These are phyloP conservation scores for Cucurbita maxima DNA, from an alignment of 306 rosid genomes.

Conservation along the genomic window DNA sequence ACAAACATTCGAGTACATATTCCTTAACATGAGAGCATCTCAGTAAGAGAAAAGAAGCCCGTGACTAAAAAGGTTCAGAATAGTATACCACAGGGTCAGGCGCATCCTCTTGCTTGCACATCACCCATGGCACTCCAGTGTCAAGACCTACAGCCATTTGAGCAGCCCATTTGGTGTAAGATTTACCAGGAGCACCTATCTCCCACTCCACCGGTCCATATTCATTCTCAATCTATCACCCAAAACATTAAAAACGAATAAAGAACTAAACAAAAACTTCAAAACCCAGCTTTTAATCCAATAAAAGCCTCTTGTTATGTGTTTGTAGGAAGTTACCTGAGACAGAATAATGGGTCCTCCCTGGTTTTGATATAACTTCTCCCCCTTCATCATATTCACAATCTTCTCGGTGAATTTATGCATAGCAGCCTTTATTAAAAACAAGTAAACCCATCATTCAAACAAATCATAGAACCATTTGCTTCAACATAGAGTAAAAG, in stretches of 20 bases:
- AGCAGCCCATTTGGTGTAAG: slow-evolving; percentile 81
- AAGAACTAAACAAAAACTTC: not conserved
- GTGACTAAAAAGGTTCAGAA: not conserved
- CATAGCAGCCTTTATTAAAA: slow-evolving; percentile 60
- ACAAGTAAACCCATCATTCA: not conserved
- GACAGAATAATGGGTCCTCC: slow-evolving; percentile 93
- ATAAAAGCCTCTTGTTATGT: not conserved
- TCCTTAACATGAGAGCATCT: not conserved
- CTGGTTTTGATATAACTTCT: slow-evolving; percentile 60
- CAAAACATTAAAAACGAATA: not conserved
- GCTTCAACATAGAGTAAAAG: not conserved
- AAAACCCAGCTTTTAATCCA: slow-evolving; percentile 9
- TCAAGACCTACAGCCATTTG: slow-evolving; percentile 75
- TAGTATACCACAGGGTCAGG: slow-evolving; percentile 77
- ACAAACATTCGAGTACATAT: not conserved
- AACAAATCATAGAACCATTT: not conserved
- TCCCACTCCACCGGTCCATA: slow-evolving; percentile 85
- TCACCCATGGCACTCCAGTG: slow-evolving; percentile 94
- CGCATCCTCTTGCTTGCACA: slow-evolving; percentile 99
- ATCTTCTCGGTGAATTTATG: slow-evolving; percentile 66
- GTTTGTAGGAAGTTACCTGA: slow-evolving; percentile 35
- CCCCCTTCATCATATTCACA: slow-evolving; percentile 74
- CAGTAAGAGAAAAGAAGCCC: not conserved
- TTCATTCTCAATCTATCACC: slow-evolving; percentile 80
- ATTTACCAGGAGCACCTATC: slow-evolving; percentile 79